These are phyloP conservation scores for Aspergillus biplanus DNA, from an alignment of 495 filamentous ascomycete genomes.

Conservation along the genomic window DNA sequence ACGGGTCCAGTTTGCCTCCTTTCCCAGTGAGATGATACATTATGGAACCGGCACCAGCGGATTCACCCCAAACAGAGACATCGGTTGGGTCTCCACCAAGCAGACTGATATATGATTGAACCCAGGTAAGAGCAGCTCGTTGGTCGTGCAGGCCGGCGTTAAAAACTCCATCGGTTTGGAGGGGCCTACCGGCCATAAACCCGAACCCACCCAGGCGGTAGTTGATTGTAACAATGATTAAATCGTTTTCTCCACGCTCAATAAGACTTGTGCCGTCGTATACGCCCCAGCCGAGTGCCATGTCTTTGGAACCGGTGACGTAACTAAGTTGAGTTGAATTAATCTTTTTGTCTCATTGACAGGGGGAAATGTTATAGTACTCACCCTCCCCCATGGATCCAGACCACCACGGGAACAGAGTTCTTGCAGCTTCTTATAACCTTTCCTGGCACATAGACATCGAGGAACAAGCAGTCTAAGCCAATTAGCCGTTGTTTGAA, in stretches of 20 bases:
- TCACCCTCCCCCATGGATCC: constrained; percentile 34
- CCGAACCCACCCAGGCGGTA: constrained; percentile 56
- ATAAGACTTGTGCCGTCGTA: constrained; percentile 14
- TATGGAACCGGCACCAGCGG: constrained; percentile 44
- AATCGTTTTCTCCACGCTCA: constrained; percentile 35
- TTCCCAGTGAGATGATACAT: constrained; percentile 43
- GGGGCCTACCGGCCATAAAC: constrained; percentile 53
- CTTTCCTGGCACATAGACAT: constrained; percentile 44
- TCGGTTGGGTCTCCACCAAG: constrained; percentile 46
- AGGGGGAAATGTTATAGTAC: background rate
- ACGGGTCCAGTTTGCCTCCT: constrained; percentile 47
- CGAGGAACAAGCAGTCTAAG: constrained; percentile 47
- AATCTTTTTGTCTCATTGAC: background rate
- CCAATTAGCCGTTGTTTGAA: background rate
- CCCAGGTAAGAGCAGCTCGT: constrained; percentile 41
- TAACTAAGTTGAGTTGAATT: constrained; percentile 13
- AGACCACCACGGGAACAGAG: constrained; percentile 32
- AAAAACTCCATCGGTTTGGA: constrained; percentile 45
- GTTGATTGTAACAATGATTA: constrained; percentile 46
- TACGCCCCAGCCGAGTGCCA: constrained; percentile 26
- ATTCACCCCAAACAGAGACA: constrained; percentile 47
- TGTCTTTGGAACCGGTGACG: constrained; percentile 30
- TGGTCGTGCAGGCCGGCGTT: constrained; percentile 56
- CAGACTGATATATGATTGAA: constrained; percentile 37
- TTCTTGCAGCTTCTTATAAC: constrained; percentile 28